Conservation (phyloP, 805 yeast genomes). For the Pichia kluyveri region DNA sequence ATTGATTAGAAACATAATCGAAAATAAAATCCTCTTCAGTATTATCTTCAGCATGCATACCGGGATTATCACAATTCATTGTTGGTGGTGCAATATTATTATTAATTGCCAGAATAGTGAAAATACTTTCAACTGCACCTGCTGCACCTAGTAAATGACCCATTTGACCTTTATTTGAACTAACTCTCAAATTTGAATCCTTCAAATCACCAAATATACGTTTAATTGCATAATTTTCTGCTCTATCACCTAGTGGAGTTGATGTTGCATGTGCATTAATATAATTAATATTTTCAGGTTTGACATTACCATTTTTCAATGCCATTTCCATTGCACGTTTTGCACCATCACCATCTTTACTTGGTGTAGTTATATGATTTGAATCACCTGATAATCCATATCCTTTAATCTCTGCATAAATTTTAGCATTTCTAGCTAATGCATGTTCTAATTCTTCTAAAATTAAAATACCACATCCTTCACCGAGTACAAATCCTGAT, state of each 20-base stretch:
- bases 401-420: slow-evolving; percentile 77
- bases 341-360: slow-evolving; percentile 78
- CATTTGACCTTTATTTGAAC: slow-evolving; percentile 84
- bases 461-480: slow-evolving; percentile 80
- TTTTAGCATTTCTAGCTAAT: slow-evolving; percentile 45
- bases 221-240: slow-evolving; percentile 72
- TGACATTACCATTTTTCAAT: slow-evolving; percentile 39
- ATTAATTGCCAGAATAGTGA: slow-evolving; percentile 59
- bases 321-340: slow-evolving; percentile 75
- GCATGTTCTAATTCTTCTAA: slow-evolving; percentile 79
- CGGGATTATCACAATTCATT: slow-evolving; percentile 51
- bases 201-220: slow-evolving; percentile 34
- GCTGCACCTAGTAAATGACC: slow-evolving; percentile 97
- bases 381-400: slow-evolving; percentile 93
- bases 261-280: slow-evolving; percentile 97
- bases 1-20: slow-evolving; percentile 48
- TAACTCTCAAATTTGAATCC: slow-evolving; percentile 38
- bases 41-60: slow-evolving; percentile 37
- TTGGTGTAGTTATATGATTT: slow-evolving; percentile 87
- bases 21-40: slow-evolving; percentile 33
- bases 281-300: slow-evolving; percentile 50
- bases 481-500: slow-evolving; percentile 86
- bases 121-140: slow-evolving; percentile 86
- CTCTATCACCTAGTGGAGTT: slow-evolving; percentile 79
- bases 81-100: slow-evolving; percentile 68